Percentiles rank a stretch among this genome's conserved stretches.
Evolutionary conservation across 2,329 filamentous ascomycete species (phyloP).

Genomic region (Colletotrichum trifolii): DNA sequence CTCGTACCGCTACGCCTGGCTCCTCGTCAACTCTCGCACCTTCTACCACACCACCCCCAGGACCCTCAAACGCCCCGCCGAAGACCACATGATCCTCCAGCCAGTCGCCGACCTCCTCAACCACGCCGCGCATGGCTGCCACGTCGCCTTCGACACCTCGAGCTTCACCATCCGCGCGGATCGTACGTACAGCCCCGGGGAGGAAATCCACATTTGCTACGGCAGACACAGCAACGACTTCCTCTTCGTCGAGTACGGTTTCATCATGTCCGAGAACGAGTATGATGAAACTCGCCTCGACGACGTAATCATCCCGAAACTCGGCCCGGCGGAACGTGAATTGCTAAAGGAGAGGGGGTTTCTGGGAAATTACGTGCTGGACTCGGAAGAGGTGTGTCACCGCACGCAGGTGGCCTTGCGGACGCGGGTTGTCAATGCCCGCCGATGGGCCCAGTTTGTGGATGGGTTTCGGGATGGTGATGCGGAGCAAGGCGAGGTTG

Average conservation of each 20-base stretch:
- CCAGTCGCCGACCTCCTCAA: conserved; percentile 81
- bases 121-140: conserved; percentile 61
- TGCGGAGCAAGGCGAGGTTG: conserved; percentile 51
- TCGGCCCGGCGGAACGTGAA: conserved; percentile 48
- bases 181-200: conserved; percentile 61
- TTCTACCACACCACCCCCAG: conserved; percentile 66
- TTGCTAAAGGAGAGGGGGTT: conserved; percentile 59
- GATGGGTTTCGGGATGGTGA: conserved; percentile 58
- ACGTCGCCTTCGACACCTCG: conserved; percentile 59
- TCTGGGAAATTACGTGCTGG: conserved; percentile 62
- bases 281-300: conserved; percentile 64
- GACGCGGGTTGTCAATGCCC: conserved; percentile 46
- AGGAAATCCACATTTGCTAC: conserved; percentile 78
- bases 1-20: conserved; percentile 66
- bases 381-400: conserved; percentile 62
- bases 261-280: conserved; percentile 57
- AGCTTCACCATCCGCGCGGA: conserved; percentile 67
- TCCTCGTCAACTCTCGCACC: conserved; percentile 70
- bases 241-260: conserved; percentile 75
- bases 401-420: conserved; percentile 66
- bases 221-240: conserved; percentile 79
- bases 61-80: conserved; percentile 53
- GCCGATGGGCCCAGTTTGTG: conserved; percentile 60
- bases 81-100: conserved; percentile 75
- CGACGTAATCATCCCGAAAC: conserved; percentile 54